Evolutionary conservation across 176 grass and related monocot genomes (phyloP).

Genomic region (Oryza meyeriana): DNA sequence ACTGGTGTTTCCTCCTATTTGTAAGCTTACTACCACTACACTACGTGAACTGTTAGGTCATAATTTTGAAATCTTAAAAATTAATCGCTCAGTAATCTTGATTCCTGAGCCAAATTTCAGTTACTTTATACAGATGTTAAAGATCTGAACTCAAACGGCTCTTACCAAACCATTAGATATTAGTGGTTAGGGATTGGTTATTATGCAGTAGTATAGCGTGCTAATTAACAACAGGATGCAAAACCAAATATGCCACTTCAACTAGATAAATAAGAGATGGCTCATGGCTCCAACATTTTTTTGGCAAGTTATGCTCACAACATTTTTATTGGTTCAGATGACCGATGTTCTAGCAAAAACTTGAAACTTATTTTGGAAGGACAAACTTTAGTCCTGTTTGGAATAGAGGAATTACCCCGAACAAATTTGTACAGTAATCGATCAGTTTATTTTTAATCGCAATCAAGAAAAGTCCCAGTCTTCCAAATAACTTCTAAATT

Average conservation of each 20-base stretch:
- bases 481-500: too few species aligned
- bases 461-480: too few species aligned
- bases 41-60: too few species aligned
- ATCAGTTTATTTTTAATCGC: too few species aligned
- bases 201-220: not conserved
- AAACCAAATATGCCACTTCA: slow-evolving; percentile 10
- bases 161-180: not conserved
- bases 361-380: too few species aligned
- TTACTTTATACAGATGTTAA: not conserved
- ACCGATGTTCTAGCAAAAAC: not conserved
- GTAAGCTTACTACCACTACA: too few species aligned
- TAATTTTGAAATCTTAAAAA: too few species aligned
- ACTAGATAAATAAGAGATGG: not conserved
- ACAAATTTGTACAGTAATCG: too few species aligned
- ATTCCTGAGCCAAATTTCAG: not conserved
- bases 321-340: not conserved
- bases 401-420: too few species aligned
- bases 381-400: too few species aligned
- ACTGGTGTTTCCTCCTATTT: too few species aligned
- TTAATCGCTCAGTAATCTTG: too few species aligned
- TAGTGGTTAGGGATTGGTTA: not conserved
- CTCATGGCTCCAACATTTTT: not conserved
- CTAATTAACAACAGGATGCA: not conserved
- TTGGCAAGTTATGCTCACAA: not conserved
- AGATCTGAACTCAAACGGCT: not conserved